Conservation (phyloP, 1,139 yeast species). For the Sporopachydermia cereana region DNA sequence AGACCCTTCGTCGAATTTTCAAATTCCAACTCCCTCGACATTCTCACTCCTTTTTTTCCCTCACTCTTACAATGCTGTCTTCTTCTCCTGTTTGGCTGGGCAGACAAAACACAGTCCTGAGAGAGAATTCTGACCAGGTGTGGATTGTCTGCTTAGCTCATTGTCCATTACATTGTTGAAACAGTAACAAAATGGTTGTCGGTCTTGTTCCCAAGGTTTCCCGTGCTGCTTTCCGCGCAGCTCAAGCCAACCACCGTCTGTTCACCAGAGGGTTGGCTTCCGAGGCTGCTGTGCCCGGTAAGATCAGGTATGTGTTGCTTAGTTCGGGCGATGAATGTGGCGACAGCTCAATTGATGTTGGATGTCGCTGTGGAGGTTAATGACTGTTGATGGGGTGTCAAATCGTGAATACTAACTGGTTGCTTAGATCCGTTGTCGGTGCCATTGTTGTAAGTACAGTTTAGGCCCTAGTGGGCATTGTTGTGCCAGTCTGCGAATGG, state of each 20-base stretch:
- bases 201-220: conserved; percentile 86
- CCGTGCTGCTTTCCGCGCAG: conserved; percentile 84
- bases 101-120: background rate
- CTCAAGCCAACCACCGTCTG: conserved; percentile 60
- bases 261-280: conserved; percentile 80
- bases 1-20: conserved; percentile 6
- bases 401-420: conserved; percentile 27
- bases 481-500: too few relatives aligned
- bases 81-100: background rate
- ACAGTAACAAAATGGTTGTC: conserved; percentile 12
- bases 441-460: conserved; percentile 74
- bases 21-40: conserved; percentile 2
- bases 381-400: conserved; percentile 5
- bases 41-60: conserved; percentile 6
- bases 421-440: conserved; percentile 89
- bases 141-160: background rate
- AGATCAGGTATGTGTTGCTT: conserved; percentile 71
- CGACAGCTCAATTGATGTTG: background rate
- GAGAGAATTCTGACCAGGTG: background rate
- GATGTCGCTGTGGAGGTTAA: conserved; percentile 3
- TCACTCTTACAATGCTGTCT: conserved; percentile 1
- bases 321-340: background rate
- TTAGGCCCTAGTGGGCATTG: too few relatives aligned
- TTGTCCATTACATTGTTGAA: background rate
- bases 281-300: conserved; percentile 75